Base-by-base conservation (phyloP, 2,329 filamentous ascomycete species). In the Ascochyta viciae-villosae region DNA sequence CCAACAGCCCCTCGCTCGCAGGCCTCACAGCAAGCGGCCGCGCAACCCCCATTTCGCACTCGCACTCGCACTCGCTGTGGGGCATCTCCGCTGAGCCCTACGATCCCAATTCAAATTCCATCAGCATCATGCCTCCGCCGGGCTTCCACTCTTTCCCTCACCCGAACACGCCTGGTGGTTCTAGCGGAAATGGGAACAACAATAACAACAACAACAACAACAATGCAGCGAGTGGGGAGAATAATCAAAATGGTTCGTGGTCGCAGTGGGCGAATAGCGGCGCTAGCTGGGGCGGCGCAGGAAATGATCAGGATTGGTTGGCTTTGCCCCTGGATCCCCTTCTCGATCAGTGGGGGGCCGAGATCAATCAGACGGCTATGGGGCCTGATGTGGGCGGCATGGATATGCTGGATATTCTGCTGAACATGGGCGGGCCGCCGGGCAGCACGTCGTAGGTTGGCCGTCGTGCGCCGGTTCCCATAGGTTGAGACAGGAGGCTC, bases 371-470 rank as follows among this genome's bases (percentile, higher is more conserved):
- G 65, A 82, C 80, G 27, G 78, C 80, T 39, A 83, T 81, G 72
- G 85, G 85, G 0, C 85, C 85, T n/a, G 85, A 92, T 86, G 72
- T 90, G 82, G 76, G 88, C 78, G 61, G 79, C 1, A 74, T 79
- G 62, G 80, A 82, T 63, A 78, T 82, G 77, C 65, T 82, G 27
- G 80, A 82, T 65, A 73, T 82, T 15, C 60, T 82, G 57, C 64
- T 81, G 34, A 76, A 74, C 46, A 74, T 74, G 68, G 73, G 72
- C 0, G 72, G 71, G 3, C 67, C 68, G 19, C 70, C 70, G 1
- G 68, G 68, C 6, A 64, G 54, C 37, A 61, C 60, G 23, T 62
- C 57, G 34, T 60, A 56, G 48, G 4, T 7, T 6, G 22, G 15
- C 13, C 16, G 22, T 13, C 10, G 29, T 13, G 6, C 1, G 35